Percentiles rank a stretch among this genome's conserved stretches.
These are phyloP conservation scores for Grosmannia serpens DNA, from an alignment of 2,329 filamentous ascomycete genomes.

Conservation along the genomic window DNA sequence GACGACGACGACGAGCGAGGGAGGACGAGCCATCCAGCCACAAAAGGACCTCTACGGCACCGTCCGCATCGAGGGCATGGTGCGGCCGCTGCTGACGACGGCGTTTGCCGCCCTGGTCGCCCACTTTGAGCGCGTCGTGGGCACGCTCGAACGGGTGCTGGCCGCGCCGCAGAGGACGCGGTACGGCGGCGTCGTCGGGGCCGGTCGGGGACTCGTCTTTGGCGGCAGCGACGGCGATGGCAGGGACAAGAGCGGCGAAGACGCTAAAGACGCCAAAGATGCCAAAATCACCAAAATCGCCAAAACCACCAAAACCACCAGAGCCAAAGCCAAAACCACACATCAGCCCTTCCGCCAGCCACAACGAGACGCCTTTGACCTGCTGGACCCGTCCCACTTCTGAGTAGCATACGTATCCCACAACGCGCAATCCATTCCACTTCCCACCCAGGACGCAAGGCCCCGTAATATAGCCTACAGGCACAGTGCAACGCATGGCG, in stretches of 20 bases:
- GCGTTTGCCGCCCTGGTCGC: conserved; percentile 4
- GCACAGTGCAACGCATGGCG: no score
- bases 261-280: neutral
- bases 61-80: conserved; percentile 6
- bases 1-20: neutral
- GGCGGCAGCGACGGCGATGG: neutral
- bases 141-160: conserved; percentile 6
- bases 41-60: conserved; percentile 10
- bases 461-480: no score
- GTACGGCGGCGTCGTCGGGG: no score
- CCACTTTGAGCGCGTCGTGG: conserved; percentile 6
- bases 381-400: no score
- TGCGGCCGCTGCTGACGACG: conserved; percentile 2
- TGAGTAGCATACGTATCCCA: no score
- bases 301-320: no score
- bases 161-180: neutral
- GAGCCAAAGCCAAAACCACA: no score
- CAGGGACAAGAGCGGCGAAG: no score
- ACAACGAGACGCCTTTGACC: no score
- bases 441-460: no score
- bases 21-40: neutral
- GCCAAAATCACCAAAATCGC: neutral
- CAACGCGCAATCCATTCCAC: no score
- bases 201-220: neutral
- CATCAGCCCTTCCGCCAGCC: no score